A percentile compares a stretch with the other conserved stretches of the same genome.
Evolutionary conservation across 495 filamentous ascomycete genomes (phyloP).

Genomic region (Xylaria acuta): DNA sequence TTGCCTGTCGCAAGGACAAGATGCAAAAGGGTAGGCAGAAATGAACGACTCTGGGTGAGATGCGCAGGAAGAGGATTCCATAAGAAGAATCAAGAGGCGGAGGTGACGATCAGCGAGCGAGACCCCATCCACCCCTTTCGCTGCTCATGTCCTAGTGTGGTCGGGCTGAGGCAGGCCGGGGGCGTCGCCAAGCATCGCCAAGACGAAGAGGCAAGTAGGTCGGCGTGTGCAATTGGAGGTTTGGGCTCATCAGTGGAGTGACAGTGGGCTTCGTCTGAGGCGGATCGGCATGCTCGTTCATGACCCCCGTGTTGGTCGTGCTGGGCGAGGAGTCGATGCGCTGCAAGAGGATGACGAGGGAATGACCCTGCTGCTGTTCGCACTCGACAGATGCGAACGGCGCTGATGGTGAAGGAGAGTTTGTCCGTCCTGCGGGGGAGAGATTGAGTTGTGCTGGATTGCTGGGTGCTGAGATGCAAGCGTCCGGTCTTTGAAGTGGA

Average conservation of each 20-base stretch:
- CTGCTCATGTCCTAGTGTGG: slow-evolving; percentile 16
- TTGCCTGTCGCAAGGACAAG: slow-evolving; percentile 20
- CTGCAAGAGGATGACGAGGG: neutral
- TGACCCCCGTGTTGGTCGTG: neutral
- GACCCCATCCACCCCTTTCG: slow-evolving; percentile 24
- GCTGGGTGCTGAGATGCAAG: neutral
- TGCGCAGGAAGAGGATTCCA: slow-evolving; percentile 13
- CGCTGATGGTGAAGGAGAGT: neutral
- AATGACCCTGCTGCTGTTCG: neutral
- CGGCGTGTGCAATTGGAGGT: slow-evolving; percentile 22
- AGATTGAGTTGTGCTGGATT: neutral
- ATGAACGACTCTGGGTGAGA: slow-evolving; percentile 15
- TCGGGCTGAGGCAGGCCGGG: slow-evolving; percentile 25
- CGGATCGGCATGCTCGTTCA: slow-evolving; percentile 18
- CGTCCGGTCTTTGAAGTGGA: neutral
- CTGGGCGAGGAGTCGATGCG: neutral
- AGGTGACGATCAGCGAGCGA: neutral
- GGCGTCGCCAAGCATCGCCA: slow-evolving; percentile 27
- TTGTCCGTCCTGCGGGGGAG: neutral
- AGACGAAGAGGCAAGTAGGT: slow-evolving; percentile 25
- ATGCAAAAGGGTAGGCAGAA: neutral
- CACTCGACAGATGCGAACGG: neutral
- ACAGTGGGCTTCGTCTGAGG: slow-evolving; percentile 14
- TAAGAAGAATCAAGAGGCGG: slow-evolving; percentile 21
- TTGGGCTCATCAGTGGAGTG: slow-evolving; percentile 15